Conservation (phyloP, 495 filamentous ascomycete species). For the Clohesyomyces aquaticus region DNA sequence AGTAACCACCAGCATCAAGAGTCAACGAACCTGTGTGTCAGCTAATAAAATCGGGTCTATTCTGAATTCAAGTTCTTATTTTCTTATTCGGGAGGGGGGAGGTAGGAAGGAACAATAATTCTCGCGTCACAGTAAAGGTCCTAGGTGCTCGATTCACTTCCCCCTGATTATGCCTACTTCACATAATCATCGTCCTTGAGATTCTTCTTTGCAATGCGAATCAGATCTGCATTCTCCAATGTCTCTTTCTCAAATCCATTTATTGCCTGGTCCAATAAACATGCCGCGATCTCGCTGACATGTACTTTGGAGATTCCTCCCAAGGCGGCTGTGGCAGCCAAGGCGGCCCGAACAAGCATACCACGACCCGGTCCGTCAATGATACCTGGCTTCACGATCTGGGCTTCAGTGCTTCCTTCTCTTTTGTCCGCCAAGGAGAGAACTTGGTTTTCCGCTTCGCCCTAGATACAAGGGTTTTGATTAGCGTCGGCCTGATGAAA, state of each 20-base stretch:
- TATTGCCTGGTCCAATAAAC: conserved; percentile 4
- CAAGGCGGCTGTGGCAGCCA: not conserved
- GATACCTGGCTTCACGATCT: conserved; percentile 8
- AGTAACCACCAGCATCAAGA: too few species aligned
- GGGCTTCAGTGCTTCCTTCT: not conserved
- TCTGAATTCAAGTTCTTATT: too few species aligned
- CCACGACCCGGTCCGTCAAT: not conserved
- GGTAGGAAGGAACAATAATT: too few species aligned
- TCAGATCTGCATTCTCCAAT: too few species aligned
- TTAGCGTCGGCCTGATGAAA: not conserved
- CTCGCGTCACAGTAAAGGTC: too few species aligned
- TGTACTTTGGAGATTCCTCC: not conserved
- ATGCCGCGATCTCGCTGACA: not conserved
- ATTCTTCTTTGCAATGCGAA: too few species aligned
- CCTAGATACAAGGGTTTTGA: not conserved
- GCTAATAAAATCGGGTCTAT: too few species aligned
- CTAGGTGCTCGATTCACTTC: too few species aligned
- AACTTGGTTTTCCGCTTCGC: conserved; percentile 8
- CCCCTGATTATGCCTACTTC: too few species aligned
- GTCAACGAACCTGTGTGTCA: too few species aligned
- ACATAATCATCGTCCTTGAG: too few species aligned
- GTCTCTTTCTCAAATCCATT: conserved; percentile 4
- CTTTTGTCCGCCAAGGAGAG: not conserved
- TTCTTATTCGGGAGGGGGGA: too few species aligned
- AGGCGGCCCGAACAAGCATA: not conserved